Percentiles rank a stretch among this genome's conserved stretches.
Conservation (phyloP, 2,329 filamentous ascomycete species). For the Alternaria atra region DNA sequence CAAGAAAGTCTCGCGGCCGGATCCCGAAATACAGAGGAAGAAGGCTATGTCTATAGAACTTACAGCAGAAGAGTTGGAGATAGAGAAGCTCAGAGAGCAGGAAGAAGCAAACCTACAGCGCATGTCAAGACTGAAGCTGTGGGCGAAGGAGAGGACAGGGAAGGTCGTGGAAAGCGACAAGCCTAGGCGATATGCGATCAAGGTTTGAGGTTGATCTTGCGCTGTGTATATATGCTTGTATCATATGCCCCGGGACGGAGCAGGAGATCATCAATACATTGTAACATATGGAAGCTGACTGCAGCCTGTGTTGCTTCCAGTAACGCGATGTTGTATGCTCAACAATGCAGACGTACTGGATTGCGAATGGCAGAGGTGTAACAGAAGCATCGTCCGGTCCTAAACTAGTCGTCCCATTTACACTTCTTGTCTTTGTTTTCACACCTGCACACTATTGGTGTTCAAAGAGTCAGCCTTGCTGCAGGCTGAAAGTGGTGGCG, state of each 20-base stretch:
- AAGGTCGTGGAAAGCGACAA: constrained; percentile 33
- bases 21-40: constrained; percentile 7
- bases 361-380: too few relatives aligned
- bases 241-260: constrained; percentile 21
- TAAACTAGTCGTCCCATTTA: neutral
- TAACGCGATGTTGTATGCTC: neutral
- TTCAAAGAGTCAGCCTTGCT: neutral
- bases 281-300: neutral
- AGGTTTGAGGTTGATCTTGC: constrained; percentile 22
- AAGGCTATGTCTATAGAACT: constrained; percentile 1
- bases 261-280: neutral
- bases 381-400: neutral
- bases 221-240: constrained; percentile 30
- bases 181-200: constrained; percentile 27
- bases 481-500: neutral
- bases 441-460: neutral
- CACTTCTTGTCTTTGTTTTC: neutral
- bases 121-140: constrained; percentile 51
- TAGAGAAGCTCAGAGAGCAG: constrained; percentile 7
- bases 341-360: neutral
- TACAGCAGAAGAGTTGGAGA: constrained; percentile 15
- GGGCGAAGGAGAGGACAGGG: constrained; percentile 37
- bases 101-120: constrained; percentile 36
- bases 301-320: neutral
- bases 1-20: constrained; percentile 21